These are phyloP conservation scores for Aureobasidium sp. DNA, from an alignment of 2,329 filamentous ascomycete genomes.

Conservation along the genomic window DNA sequence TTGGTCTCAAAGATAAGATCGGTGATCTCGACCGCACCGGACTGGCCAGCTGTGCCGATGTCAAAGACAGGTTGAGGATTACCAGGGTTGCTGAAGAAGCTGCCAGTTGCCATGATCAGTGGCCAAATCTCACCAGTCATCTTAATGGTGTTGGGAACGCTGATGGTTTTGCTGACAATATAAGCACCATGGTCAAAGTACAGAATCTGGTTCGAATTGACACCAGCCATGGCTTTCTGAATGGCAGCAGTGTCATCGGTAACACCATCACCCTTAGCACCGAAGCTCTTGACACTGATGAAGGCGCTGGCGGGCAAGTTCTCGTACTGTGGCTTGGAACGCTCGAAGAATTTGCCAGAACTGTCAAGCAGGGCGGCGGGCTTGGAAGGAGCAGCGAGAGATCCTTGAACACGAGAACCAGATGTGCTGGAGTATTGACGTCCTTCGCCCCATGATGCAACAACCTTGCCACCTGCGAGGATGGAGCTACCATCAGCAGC, in stretches of 20 bases:
- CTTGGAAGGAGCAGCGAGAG: conserved; percentile 46
- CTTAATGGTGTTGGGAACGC: conserved; percentile 54
- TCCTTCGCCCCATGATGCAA: conserved; percentile 72
- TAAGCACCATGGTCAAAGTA: conserved; percentile 60
- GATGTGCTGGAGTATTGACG: conserved; percentile 54
- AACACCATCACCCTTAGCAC: conserved; percentile 78
- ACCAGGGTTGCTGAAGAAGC: conserved; percentile 61
- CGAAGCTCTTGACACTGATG: conserved; percentile 67
- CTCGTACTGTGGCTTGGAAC: conserved; percentile 84
- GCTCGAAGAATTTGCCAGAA: conserved; percentile 65
- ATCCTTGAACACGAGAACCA: conserved; percentile 49
- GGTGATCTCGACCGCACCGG: conserved; percentile 75
- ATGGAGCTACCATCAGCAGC: conserved; percentile 61
- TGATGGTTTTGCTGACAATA: conserved; percentile 51
- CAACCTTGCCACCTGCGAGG: conserved; percentile 59
- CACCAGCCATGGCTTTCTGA: conserved; percentile 65
- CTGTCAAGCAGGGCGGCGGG: conserved; percentile 57
- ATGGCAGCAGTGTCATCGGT: conserved; percentile 84
- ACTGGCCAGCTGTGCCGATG: conserved; percentile 68
- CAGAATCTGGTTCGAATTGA: conserved; percentile 47
- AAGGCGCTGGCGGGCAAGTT: conserved; percentile 59
- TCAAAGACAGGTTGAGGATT: conserved; percentile 82
- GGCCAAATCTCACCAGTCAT: conserved; percentile 92
- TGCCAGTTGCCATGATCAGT: conserved; percentile 73
- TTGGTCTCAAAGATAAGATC: conserved; percentile 80